A percentile compares a stretch with the other conserved stretches of the same genome.
Evolutionary conservation across 345 rosid genomes (phyloP).

Genomic region (Stellera chamaejasme): DNA sequence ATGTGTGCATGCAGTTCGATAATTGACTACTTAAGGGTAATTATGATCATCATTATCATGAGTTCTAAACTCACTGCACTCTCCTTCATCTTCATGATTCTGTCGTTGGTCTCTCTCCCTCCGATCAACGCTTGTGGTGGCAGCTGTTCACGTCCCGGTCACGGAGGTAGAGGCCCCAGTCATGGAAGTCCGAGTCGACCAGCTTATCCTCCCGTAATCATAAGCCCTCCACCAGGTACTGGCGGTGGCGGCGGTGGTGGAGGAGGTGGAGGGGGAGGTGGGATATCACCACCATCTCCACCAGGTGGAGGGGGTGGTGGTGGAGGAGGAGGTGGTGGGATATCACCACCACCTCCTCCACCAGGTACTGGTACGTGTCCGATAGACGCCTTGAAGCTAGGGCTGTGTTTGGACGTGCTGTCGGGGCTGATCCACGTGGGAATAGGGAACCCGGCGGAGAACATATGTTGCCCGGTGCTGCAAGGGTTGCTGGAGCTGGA

Average conservation of each 20-base stretch:
- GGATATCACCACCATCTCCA: not conserved
- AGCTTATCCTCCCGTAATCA: conserved; percentile 33
- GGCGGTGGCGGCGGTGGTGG: conserved; percentile 13
- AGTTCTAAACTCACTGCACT: conserved; percentile 30
- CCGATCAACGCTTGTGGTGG: conserved; percentile 50
- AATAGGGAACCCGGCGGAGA: conserved; percentile 58
- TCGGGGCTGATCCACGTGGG: conserved; percentile 75
- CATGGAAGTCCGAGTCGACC: conserved; percentile 25
- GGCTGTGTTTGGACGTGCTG: conserved; percentile 56
- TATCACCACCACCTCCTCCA: conserved; percentile 15
- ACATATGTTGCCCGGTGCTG: conserved; percentile 63
- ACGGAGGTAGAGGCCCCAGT: conserved; percentile 23
- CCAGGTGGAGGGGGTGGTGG: conserved; percentile 28
- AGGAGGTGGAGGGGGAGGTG: conserved; percentile 31
- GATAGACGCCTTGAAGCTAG: conserved; percentile 54
- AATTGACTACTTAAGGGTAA: no score
- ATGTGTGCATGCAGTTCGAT: conserved; percentile 5
- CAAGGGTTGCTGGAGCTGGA: conserved; percentile 54
- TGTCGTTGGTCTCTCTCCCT: conserved; percentile 41
- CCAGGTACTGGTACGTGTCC: conserved; percentile 44
- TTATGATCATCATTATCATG: no score
- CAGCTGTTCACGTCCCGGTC: conserved; percentile 37
- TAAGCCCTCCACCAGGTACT: conserved; percentile 23
- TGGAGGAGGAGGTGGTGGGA: conserved; percentile 36
- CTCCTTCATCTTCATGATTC: conserved; percentile 39